Evolutionary conservation across 345 rosid species (phyloP), one percentile per base, ranked within the genome.

Genomic region (Geranium brycei): DNA sequence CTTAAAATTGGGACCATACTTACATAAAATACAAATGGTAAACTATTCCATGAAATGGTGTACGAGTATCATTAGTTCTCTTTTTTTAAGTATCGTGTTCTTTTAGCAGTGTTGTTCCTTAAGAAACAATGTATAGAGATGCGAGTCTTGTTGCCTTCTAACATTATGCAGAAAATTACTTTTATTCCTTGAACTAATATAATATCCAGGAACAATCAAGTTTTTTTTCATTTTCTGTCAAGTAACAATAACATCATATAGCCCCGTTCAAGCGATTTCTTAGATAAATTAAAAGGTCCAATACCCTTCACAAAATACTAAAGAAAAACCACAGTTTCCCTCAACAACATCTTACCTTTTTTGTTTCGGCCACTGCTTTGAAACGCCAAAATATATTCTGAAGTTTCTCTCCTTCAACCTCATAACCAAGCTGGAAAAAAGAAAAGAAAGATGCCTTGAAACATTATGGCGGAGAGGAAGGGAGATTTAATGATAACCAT

Each of bases 291-390:
- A 4, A 35, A 35, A 15, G 53, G 12, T 47, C 32, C 63, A 60
- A 31, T 7, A 17, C 31, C 4, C 18, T 19, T 31, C 8, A 35
- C 13, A 0, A 19, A n/a, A 12, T 28, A 19, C 2, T 0, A 6
- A 60, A 57, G 13, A 7, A 47, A 17, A 66, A 40, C 35, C 32
- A 6, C 19, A 19, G 59, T 8, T 47, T 12, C 2, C 40, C 4
- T 14, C 19, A 14, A 11, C 4, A 59, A 18, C 19, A 55, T 23
- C 47, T 55, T 13, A 95, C 95, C 97, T 91, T 95, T 80, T 91
- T 90, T 47, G 72, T 82, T 75, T 95, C 99, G 14, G 97, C 97
- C 56, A 91, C 90, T 19, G 86, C 75, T 79, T 93, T 93, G 80
- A 93, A 93, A 59, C 73, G 80, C 99, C 95, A 91, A 78, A 93